Evolutionary conservation across 1,284 basidiomycete species (phyloP).

Genomic region (Golubevia pallescens): DNA sequence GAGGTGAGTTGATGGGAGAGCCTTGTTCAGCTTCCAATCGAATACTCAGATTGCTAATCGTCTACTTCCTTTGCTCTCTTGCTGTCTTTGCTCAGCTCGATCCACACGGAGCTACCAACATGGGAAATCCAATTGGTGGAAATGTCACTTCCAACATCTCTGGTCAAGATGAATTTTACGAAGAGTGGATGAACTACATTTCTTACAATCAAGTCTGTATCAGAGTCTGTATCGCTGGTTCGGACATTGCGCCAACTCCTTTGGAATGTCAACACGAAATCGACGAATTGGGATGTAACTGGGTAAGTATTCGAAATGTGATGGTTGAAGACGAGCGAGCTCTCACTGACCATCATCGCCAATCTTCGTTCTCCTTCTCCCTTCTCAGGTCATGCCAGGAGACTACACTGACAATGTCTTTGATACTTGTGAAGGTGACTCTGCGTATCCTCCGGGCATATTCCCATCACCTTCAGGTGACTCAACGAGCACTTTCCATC

Average conservation of each 20-base stretch:
- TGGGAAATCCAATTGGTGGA: conserved; percentile 61
- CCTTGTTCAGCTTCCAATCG: too few relatives aligned
- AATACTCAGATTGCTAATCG: too few relatives aligned
- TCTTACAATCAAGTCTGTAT: conserved; percentile 57
- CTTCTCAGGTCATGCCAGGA: conserved; percentile 48
- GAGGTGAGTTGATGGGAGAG: too few relatives aligned
- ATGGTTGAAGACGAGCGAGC: too few relatives aligned
- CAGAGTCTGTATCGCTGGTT: conserved; percentile 60
- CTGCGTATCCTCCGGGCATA: conserved; percentile 59
- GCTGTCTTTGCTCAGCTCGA: too few relatives aligned
- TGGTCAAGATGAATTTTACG: conserved; percentile 58
- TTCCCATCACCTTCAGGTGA: conserved; percentile 30
- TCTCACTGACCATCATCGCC: too few relatives aligned
- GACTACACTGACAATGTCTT: conserved; percentile 48
- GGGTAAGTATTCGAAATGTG: too few relatives aligned
- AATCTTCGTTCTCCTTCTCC: too few relatives aligned
- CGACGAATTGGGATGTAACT: conserved; percentile 62
- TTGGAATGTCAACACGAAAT: conserved; percentile 59
- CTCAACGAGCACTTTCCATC: conserved; percentile 54
- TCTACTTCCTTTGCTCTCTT: too few relatives aligned
- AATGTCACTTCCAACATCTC: conserved; percentile 63
- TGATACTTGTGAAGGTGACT: conserved; percentile 59
- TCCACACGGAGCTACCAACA: conserved; percentile 59
- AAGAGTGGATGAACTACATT: conserved; percentile 65
- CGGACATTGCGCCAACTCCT: conserved; percentile 39